These are phyloP conservation scores for Xylariales sp. DNA, from an alignment of 2,329 filamentous ascomycete genomes.

Conservation along the genomic window DNA sequence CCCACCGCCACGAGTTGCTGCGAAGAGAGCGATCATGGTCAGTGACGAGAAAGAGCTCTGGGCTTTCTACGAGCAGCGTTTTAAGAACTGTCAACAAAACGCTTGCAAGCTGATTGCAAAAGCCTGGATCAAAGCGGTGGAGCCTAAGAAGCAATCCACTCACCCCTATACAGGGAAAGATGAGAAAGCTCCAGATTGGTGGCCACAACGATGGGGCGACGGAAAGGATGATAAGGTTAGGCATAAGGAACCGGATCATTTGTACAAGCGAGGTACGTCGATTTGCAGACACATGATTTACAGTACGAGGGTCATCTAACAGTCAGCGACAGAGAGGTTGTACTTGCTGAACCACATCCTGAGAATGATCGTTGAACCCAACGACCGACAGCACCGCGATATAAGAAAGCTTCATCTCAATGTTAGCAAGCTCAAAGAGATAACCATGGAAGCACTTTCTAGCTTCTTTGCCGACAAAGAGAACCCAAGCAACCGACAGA, in stretches of 20 bases:
- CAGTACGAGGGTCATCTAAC: slow-evolving; percentile 3
- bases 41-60: slow-evolving; percentile 50
- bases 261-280: slow-evolving; percentile 59
- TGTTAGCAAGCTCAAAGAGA: slow-evolving; percentile 52
- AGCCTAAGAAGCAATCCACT: slow-evolving; percentile 72
- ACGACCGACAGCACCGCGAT: slow-evolving; percentile 42
- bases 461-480: slow-evolving; percentile 55
- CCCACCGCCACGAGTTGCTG: slow-evolving; percentile 29
- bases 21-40: slow-evolving; percentile 45
- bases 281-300: too few species aligned
- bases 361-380: slow-evolving; percentile 50
- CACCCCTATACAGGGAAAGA: slow-evolving; percentile 68
- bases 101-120: slow-evolving; percentile 71
- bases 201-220: slow-evolving; percentile 53
- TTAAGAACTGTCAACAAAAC: slow-evolving; percentile 65
- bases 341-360: slow-evolving; percentile 56
- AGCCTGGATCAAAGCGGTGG: slow-evolving; percentile 70
- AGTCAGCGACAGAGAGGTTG: slow-evolving; percentile 45
- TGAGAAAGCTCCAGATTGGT: slow-evolving; percentile 61
- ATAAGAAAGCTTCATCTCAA: slow-evolving; percentile 50
- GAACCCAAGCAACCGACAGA: slow-evolving; percentile 46
- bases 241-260: slow-evolving; percentile 71
- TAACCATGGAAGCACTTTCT: slow-evolving; percentile 53
- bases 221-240: slow-evolving; percentile 51
- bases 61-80: slow-evolving; percentile 56